Base-by-base conservation (phyloP, 495 filamentous ascomycete genomes). In the Letharia columbiana region DNA sequence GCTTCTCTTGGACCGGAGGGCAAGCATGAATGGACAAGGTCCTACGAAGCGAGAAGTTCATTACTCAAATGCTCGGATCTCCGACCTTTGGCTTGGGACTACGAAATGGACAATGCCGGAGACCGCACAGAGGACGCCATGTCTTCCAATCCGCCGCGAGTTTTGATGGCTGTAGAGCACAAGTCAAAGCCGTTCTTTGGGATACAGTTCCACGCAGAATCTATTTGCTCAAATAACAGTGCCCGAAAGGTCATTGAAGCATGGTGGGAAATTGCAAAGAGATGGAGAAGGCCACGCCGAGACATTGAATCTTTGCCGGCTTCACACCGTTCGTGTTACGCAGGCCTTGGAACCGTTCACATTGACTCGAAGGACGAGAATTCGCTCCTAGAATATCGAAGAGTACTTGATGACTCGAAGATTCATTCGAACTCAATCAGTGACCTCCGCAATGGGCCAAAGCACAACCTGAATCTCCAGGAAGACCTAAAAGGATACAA, bases 191-290 rank as follows among this genome's bases (percentile, higher is more conserved):
- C 94, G 8, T 95, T 93, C 69, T 96, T 88, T 86, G 94, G 88
- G 0, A 78, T 98, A 44, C 94, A 98, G 71, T 98, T 93, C 73
- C 94, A 98, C 72, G 92, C 93, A 0, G 94, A 98, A 74, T 96
- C 91, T 0, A 88, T 95, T 68, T 96, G 93, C 72, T 96, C 94
- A 7, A 84, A 84, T 60, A 70, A 78, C n/a, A 82, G 85, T 41
- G 89, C 90, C 41, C 82, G 79, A 37, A 73, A 77, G 45, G 78
- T 97, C 41, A 80, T 97, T 37, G 71, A 75, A 56, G 91, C 89
- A 67, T 98, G 92, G 90, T 96, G 91, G 81, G 70, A 63, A 6
- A 72, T 80, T 67, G 86, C 86, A 7, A 67, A 76, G 63, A 67
- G 65, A 60, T 91, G 67, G 70, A 63, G 49, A 58, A 50, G 23